phyloP scores from a whole-genome alignment of 1,284 basidiomycete genomes.

The Ceratobasidium sp. region DNA sequence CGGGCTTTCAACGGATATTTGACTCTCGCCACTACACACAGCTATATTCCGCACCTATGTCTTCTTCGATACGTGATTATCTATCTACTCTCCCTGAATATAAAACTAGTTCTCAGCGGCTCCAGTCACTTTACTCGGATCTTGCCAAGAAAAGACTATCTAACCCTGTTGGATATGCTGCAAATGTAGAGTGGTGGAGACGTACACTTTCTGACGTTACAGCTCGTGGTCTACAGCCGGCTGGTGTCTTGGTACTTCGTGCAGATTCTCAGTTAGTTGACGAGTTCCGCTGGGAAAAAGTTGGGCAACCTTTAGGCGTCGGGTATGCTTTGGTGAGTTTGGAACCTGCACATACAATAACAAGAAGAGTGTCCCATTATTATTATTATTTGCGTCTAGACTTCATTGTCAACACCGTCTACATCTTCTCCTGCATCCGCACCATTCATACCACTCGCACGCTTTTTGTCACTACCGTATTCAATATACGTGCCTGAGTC shows the following conservation, averaged over 20 bases:
- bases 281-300: conserved; percentile 69
- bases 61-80: conserved; percentile 44
- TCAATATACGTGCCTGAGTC: conserved; percentile 73
- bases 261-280: conserved; percentile 71
- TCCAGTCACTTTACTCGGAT: conserved; percentile 89
- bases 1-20: neutral
- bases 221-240: conserved; percentile 65
- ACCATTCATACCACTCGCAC: conserved; percentile 63
- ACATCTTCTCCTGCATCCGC: conserved; percentile 53
- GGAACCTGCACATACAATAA: neutral
- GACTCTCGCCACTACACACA: neutral
- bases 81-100: conserved; percentile 48
- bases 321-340: conserved; percentile 82
- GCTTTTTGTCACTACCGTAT: conserved; percentile 68
- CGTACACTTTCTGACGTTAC: conserved; percentile 72
- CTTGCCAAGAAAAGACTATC: conserved; percentile 84
- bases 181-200: conserved; percentile 91
- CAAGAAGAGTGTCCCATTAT: neutral
- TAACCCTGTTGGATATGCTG: conserved; percentile 83
- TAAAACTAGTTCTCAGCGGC: conserved; percentile 63
- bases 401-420: conserved; percentile 54
- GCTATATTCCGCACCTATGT: conserved; percentile 18
- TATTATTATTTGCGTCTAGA: conserved; percentile 62
- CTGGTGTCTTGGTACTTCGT: conserved; percentile 72
- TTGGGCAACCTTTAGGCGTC: conserved; percentile 83